Evolutionary conservation across 179 eudicot species (phyloP), one percentile per base, ranked within the genome.

Genomic region (Kewa caespitosa): DNA sequence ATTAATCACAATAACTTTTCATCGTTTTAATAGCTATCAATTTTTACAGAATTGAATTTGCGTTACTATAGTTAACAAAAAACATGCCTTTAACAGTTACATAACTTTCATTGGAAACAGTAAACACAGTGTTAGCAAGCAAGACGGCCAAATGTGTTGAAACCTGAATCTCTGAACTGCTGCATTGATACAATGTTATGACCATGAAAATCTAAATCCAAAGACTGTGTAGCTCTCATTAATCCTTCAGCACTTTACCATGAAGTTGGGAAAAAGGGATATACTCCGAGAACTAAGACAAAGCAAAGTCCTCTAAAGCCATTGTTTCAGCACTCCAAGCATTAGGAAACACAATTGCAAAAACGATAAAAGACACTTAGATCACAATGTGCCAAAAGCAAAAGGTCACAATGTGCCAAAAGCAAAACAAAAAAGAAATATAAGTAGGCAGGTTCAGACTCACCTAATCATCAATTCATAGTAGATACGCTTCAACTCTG

Each of bases 401-500:
- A 62, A 34, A 34, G 7, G 17, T 61, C 32, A 61, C 22, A 57
- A 28, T 23, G 31, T 36, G 32, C 38, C 55, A 69, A 39, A n/a
- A 32, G 18, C 3, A 76, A 13, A 57, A 36, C 20, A 6, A 4
- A 14, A 11, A 70, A 12, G 77, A 34, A 23, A 66, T 8, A 27
- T 46, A 50, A 15, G 13, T 27, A 43, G 38, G 12, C 10, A 33
- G 34, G 54, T 60, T 36, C 7, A 33, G 32, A 79, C 87, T 48
- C 81, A 95, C 99, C 91, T 83, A 73, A 95, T 92, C 99, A 95
- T 89, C 67, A 87, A 75, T 71, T 95, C 93, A 75, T 95, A 95
- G 84, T 92, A 95, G 76, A 92, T 91, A 59, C 86, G 88, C 87
- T 95, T 95, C 77, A 95, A 76, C 88, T 95, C 97, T 69, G 84